A percentile compares a stretch with the other conserved stretches of the same genome.
Conservation (phyloP, 805 yeast species). For the Yarrowia deformans region DNA sequence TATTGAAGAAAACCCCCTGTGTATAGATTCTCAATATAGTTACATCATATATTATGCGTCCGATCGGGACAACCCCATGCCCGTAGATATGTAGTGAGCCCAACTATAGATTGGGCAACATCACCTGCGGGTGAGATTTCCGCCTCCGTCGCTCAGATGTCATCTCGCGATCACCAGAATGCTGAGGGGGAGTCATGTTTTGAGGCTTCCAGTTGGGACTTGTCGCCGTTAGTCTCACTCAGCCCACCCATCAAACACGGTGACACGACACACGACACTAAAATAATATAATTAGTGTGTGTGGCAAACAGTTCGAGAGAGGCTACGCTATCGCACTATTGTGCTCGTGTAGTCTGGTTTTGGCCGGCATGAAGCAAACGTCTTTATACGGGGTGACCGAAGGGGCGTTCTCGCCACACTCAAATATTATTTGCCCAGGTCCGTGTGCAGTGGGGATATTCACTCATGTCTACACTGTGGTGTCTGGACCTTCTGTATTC, state of each 20-base stretch:
- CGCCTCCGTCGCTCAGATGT: neutral
- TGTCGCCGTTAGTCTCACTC: constrained; percentile 5
- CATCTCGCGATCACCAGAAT: neutral
- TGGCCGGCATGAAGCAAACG: neutral
- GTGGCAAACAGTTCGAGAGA: constrained; percentile 23
- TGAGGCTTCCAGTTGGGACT: neutral
- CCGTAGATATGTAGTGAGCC: neutral
- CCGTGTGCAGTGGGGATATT: neutral
- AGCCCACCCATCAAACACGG: constrained; percentile 34
- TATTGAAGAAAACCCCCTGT: neutral
- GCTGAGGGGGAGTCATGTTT: neutral
- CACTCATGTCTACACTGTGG: neutral
- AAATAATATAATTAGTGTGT: constrained; percentile 13
- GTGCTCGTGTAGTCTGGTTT: neutral
- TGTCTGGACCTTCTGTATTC: neutral
- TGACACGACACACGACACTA: constrained; percentile 30
- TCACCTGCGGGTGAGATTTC: neutral
- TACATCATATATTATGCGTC: neutral
- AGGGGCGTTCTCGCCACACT: neutral
- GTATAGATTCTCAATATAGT: neutral
- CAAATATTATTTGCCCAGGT: neutral
- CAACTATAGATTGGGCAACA: constrained; percentile 4
- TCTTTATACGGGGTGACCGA: neutral
- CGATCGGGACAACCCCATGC: neutral
- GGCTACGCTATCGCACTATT: neutral